A percentile compares a stretch with the other conserved stretches of the same genome.
Evolutionary conservation across 1,284 basidiomycete genomes (phyloP).

Genomic region (Spongispora temasekensis): DNA sequence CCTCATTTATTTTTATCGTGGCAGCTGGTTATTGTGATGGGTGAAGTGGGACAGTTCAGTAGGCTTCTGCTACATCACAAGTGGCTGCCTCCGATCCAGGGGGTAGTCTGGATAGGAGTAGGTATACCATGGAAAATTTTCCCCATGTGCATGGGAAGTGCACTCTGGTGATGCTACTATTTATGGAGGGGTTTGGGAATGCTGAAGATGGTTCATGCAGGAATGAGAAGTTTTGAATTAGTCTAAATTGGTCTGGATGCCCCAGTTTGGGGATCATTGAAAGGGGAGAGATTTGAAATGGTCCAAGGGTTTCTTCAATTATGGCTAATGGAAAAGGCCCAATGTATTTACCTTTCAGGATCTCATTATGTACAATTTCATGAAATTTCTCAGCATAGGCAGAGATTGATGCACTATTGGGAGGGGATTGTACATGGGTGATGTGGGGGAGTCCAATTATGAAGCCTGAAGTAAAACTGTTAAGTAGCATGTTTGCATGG

Average conservation of each 20-base stretch:
- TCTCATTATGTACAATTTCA: conserved; percentile 1
- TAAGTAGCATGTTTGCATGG: not conserved
- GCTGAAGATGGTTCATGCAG: fast-evolving
- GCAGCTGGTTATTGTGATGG: conserved; percentile 2
- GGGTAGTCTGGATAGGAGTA: not conserved
- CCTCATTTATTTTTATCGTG: not conserved
- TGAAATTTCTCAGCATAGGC: not conserved
- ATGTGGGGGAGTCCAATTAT: conserved; percentile 10
- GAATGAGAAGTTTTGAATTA: conserved; percentile 7
- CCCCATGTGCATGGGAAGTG: no score
- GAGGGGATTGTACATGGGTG: conserved; percentile 2
- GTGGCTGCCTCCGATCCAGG: not conserved
- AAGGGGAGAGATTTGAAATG: conserved; percentile 6
- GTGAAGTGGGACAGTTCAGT: not conserved
- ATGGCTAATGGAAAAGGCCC: not conserved
- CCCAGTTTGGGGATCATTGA: not conserved
- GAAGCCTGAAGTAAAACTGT: conserved; percentile 4
- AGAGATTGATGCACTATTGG: no score
- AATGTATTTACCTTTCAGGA: conserved; percentile 2
- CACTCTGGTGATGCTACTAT: fast-evolving
- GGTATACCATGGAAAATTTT: not conserved
- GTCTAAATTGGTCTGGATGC: not conserved
- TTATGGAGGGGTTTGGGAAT: not conserved
- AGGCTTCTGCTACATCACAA: not conserved
- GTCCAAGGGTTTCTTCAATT: not conserved